phyloP scores from a whole-genome alignment of 495 filamentous ascomycete species.

The Hypomontagnella monticulosa region DNA sequence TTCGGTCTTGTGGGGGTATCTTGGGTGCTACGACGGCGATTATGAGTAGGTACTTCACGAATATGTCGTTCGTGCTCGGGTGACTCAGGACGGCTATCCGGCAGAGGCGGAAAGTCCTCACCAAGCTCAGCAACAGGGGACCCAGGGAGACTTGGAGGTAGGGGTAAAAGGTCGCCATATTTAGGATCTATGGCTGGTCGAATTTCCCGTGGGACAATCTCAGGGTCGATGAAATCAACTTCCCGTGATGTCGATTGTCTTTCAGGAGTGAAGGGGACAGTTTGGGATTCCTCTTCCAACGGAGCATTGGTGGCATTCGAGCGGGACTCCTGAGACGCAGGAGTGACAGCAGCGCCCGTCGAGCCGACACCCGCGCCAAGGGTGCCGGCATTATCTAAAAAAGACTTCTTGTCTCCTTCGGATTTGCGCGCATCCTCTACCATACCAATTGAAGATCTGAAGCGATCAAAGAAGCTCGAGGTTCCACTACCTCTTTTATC shows the following conservation, averaged over 20 bases:
- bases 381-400: slow-evolving; percentile 71
- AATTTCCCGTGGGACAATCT: slow-evolving; percentile 60
- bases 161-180: slow-evolving; percentile 63
- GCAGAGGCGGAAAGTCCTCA: slow-evolving; percentile 56
- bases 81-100: slow-evolving; percentile 62
- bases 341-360: slow-evolving; percentile 55
- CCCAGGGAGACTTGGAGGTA: slow-evolving; percentile 62
- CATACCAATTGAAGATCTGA: slow-evolving; percentile 47
- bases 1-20: slow-evolving; percentile 48
- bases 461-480: slow-evolving; percentile 50
- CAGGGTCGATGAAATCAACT: slow-evolving; percentile 57
- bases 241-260: slow-evolving; percentile 43
- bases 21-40: slow-evolving; percentile 48
- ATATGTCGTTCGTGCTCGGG: slow-evolving; percentile 47
- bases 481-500: slow-evolving; percentile 43
- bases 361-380: slow-evolving; percentile 69
- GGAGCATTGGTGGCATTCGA: slow-evolving; percentile 55
- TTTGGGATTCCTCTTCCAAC: slow-evolving; percentile 36
- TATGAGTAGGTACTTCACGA: slow-evolving; percentile 43
- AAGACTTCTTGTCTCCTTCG: slow-evolving; percentile 57
- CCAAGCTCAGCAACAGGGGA: slow-evolving; percentile 50
- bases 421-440: slow-evolving; percentile 41
- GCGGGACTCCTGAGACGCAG: slow-evolving; percentile 54
- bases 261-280: slow-evolving; percentile 22
- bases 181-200: slow-evolving; percentile 66